These are phyloP conservation scores for Syncephalastrum racemosum DNA, from an alignment of 371 early-diverging fungal genomes.

Conservation along the genomic window DNA sequence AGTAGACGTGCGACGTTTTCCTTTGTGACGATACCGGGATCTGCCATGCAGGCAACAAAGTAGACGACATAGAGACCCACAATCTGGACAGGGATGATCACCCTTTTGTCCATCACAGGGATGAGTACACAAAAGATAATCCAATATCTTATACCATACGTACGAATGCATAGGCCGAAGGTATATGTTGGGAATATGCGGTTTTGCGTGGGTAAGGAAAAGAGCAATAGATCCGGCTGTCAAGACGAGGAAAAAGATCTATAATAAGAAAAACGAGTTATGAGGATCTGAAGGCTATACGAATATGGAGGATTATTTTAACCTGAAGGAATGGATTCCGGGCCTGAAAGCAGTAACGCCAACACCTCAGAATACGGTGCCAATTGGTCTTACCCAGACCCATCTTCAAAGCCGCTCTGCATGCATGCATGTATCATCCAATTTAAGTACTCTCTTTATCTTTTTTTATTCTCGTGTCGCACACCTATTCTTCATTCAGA, in stretches of 20 bases:
- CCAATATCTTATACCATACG: slow-evolving; percentile 1
- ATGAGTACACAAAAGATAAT: neutral
- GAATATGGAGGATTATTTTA: neutral
- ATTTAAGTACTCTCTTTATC: too few species aligned
- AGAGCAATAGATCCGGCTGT: slow-evolving; percentile 25
- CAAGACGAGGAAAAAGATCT: slow-evolving; percentile 40
- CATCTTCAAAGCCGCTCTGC: slow-evolving; percentile 17
- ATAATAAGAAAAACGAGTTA: too few species aligned
- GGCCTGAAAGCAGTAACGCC: slow-evolving; percentile 46
- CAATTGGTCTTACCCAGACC: slow-evolving; percentile 25
- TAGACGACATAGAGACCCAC: slow-evolving; percentile 55
- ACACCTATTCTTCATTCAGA: neutral
- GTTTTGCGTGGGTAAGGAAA: slow-evolving; percentile 34
- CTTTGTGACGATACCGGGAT: slow-evolving; percentile 65
- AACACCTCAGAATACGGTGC: slow-evolving; percentile 20
- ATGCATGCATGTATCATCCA: too few species aligned
- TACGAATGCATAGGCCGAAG: slow-evolving; percentile 36
- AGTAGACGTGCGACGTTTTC: slow-evolving; percentile 56
- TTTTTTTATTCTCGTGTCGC: neutral
- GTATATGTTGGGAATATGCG: slow-evolving; percentile 43
- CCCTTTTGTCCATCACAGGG: slow-evolving; percentile 17
- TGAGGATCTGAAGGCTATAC: too few species aligned
- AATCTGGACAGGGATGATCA: slow-evolving; percentile 55
- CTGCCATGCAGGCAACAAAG: slow-evolving; percentile 56
- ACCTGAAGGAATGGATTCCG: slow-evolving; percentile 53